These are phyloP conservation scores for Apiospora malaysiana DNA, from an alignment of 2,329 filamentous ascomycete species.

Conservation along the genomic window DNA sequence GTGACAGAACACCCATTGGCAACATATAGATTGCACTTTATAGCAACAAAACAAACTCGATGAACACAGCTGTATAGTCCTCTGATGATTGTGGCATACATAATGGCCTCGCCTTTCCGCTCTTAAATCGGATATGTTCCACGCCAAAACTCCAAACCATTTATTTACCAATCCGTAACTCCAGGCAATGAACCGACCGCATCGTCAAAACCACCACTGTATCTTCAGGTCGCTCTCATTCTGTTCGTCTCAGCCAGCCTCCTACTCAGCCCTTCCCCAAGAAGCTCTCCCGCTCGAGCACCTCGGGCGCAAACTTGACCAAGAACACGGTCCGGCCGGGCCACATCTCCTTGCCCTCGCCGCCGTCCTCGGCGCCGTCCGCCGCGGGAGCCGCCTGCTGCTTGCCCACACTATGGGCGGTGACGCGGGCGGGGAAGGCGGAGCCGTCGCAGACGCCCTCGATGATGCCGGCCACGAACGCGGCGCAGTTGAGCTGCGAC, in stretches of 20 bases:
- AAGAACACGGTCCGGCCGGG: constrained; percentile 95
- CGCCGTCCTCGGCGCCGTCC: constrained; percentile 47
- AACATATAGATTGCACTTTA: neutral
- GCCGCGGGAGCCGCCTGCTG: constrained; percentile 60
- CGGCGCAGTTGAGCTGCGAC: constrained; percentile 94
- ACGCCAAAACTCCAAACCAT: constrained; percentile 27
- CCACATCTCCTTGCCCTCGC: constrained; percentile 75
- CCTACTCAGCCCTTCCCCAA: constrained; percentile 61
- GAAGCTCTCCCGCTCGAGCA: constrained; percentile 88
- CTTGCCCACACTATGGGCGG: constrained; percentile 77
- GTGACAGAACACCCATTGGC: neutral
- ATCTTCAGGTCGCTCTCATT: neutral
- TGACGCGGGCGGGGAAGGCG: constrained; percentile 87
- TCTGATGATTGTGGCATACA: neutral
- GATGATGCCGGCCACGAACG: constrained; percentile 92
- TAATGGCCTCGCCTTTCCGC: neutral
- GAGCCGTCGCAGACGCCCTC: constrained; percentile 96
- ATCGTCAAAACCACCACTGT: constrained; percentile 6
- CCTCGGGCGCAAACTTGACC: constrained; percentile 89
- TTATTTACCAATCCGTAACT: constrained; percentile 27
- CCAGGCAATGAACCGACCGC: constrained; percentile 28
- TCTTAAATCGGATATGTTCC: constrained; percentile 4
- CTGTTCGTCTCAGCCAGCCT: neutral
- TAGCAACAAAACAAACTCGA: neutral
- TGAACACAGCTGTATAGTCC: neutral